Base-by-base conservation (phyloP, 345 rosid genomes). In the Gossypioides kirkii region DNA sequence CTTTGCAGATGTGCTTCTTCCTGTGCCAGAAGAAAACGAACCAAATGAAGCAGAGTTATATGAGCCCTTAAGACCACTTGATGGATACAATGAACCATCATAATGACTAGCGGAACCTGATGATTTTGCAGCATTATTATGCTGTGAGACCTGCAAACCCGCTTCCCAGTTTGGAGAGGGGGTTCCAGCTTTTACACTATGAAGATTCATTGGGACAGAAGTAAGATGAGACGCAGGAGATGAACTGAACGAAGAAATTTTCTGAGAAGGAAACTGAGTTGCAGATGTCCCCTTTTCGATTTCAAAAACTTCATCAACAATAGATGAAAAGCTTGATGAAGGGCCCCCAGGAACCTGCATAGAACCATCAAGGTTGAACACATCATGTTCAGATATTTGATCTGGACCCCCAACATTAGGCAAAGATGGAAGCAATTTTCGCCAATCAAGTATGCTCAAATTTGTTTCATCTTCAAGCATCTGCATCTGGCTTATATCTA, bases 251-350 rank as follows among this genome's bases (percentile, higher is more conserved):
- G 87, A 76, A 18, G 88, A 41, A 73, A 79, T 68, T 70, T 74
- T 89, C 72, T 81, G 92, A 72, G 81, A 80, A 66, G 85, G 70
- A 54, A 78, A 82, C 61, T 82, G 63, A 77, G 90, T 80, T 62
- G 83, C 75, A 49, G 89, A 77, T 49, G 84, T 71, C 76, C 85
- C 93, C 77, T 87, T 93, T 77, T 91, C 93, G 72, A 87, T 87
- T 84, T 91, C 93, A 86, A 96, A 96, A 69, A 96, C 91, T 78
- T 91, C 97, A 87, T 93, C 99, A 52, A 96, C 95, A 61, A 90
- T 78, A 67, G 90, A 90, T 60, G 98, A 84, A 79, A 93, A 96
- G 83, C 89, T 86, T 59, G 91, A 83, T 10, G 85, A 73, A 17
- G 87, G 81, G 74, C 76, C 76, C 66, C 93, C 88, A 72, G 80